These are phyloP conservation scores for Eimeria sp. DNA, from an alignment of 169 alveolate species.

Conservation along the genomic window DNA sequence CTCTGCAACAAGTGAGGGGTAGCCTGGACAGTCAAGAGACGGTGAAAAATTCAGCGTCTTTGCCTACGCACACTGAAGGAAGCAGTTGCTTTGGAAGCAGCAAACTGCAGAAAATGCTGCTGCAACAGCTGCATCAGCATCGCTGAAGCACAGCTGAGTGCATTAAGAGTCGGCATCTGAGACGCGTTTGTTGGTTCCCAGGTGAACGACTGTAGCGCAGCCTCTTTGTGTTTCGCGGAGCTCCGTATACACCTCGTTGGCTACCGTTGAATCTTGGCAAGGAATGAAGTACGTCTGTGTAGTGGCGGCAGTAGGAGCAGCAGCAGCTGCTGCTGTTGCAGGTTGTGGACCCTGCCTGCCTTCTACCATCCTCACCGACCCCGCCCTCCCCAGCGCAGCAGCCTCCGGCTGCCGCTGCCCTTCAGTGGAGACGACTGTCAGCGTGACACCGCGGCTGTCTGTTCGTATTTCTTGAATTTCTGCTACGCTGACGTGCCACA, in stretches of 20 bases:
- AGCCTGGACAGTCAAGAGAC: too few species aligned
- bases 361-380: not conserved
- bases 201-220: conserved; percentile 55
- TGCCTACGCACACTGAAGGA: too few species aligned
- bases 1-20: too few species aligned
- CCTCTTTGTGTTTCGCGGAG: conserved; percentile 74
- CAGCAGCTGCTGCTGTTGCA: not conserved
- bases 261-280: conserved; percentile 50
- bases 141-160: not conserved
- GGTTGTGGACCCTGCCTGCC: not conserved
- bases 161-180: not conserved
- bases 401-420: not conserved
- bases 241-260: conserved; percentile 67
- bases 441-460: conserved; percentile 26
- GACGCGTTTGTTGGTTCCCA: conserved; percentile 30
- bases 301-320: not conserved
- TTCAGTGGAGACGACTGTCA: not conserved
- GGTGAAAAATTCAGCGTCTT: too few species aligned
- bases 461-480: conserved; percentile 17
- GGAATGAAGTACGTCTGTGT: conserved; percentile 59
- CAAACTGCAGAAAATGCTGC: too few species aligned
- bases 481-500: conserved; percentile 76
- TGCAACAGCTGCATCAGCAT: not conserved
- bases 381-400: not conserved
- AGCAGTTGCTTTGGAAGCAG: too few species aligned